phyloP scores from a whole-genome alignment of 352 stramenopile species.

The Phytophthora fragariae region DNA sequence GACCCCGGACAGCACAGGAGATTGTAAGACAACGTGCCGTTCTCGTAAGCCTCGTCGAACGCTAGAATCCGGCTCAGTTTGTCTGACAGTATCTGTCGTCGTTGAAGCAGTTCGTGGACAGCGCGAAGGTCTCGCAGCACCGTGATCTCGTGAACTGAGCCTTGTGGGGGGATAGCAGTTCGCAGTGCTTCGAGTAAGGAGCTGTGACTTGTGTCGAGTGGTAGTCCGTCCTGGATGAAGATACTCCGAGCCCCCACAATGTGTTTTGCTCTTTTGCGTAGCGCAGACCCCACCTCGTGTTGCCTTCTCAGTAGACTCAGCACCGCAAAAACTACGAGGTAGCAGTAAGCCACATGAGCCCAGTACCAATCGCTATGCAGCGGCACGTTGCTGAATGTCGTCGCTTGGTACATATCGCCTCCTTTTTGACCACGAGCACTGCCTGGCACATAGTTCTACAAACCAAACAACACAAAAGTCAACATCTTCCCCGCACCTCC shows the following conservation, averaged over 20 bases:
- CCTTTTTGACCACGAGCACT: conserved; percentile 43
- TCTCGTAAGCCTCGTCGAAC: conserved; percentile 62
- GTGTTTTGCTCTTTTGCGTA: conserved; percentile 64
- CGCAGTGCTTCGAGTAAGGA: conserved; percentile 50
- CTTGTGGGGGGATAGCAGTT: conserved; percentile 47
- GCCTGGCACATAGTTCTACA: conserved; percentile 77
- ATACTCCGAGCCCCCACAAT: conserved; percentile 77
- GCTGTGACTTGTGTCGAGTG: conserved; percentile 53
- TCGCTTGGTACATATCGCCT: conserved; percentile 70
- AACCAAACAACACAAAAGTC: background rate
- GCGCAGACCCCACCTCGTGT: conserved; percentile 52
- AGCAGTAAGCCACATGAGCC: conserved; percentile 81
- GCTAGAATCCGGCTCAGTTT: conserved; percentile 64
- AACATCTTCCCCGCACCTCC: background rate
- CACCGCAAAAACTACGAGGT: conserved; percentile 65
- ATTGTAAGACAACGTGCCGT: conserved; percentile 67
- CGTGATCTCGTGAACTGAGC: conserved; percentile 65
- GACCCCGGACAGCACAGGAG: conserved; percentile 76
- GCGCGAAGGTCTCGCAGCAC: conserved; percentile 68
- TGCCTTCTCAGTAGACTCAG: conserved; percentile 63
- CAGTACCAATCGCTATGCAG: conserved; percentile 83
- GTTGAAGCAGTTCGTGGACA: conserved; percentile 67
- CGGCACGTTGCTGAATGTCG: conserved; percentile 86
- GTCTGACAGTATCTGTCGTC: conserved; percentile 50
- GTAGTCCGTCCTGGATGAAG: conserved; percentile 71